A percentile compares a stretch with the other conserved stretches of the same genome.
phyloP scores from a whole-genome alignment of 2,329 filamentous ascomycete genomes.

The Neopestalotiopsis sp. region DNA sequence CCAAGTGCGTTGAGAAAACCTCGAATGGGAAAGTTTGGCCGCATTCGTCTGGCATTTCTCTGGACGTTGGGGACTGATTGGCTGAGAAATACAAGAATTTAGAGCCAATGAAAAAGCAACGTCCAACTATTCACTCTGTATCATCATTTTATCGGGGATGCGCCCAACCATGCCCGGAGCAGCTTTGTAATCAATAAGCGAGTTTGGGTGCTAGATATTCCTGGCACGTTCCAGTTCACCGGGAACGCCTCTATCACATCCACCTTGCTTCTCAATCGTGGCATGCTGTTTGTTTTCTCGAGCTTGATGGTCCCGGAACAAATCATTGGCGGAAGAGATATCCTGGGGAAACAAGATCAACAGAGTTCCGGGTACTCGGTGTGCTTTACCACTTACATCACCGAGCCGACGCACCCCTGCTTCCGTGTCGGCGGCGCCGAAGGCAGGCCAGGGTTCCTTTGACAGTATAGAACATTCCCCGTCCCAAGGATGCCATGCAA shows the following conservation, averaged over 20 bases:
- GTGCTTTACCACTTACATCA: not conserved
- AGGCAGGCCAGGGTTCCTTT: not conserved
- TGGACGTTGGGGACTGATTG: not conserved
- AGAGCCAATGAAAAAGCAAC: slow-evolving; percentile 6
- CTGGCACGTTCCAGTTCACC: not conserved
- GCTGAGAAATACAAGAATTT: not conserved
- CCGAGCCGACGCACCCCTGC: not conserved
- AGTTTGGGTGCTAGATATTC: not conserved
- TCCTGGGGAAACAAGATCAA: not conserved
- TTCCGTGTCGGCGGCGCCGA: not conserved
- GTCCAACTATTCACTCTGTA: not conserved
- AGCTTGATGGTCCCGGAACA: not conserved
- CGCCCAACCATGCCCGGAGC: not conserved
- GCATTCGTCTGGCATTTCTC: not conserved
- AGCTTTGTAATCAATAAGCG: not conserved
- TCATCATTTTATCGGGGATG: no score
- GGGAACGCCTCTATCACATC: not conserved
- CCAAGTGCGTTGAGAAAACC: not conserved
- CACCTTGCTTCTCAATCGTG: not conserved
- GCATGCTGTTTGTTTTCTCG: not conserved
- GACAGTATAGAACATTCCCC: not conserved
- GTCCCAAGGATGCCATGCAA: not conserved
- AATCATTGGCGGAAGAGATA: not conserved
- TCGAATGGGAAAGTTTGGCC: not conserved
- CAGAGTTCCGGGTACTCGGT: not conserved